A percentile compares a stretch with the other conserved stretches of the same genome.
phyloP scores from a whole-genome alignment of 2,329 filamentous ascomycete species.

The Cladosporium colombiae region DNA sequence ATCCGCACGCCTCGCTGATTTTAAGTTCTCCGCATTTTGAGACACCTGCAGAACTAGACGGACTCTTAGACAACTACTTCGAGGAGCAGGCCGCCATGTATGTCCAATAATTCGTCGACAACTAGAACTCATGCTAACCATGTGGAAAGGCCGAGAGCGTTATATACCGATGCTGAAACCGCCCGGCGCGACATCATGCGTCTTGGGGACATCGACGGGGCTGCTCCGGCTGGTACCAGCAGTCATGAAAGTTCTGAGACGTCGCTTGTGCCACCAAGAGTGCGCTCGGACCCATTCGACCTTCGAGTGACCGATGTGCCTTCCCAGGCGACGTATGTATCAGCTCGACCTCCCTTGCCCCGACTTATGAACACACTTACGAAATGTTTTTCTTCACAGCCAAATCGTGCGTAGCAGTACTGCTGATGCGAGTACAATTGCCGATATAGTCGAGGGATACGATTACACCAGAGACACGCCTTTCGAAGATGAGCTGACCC shows the following conservation, averaged over 20 bases:
- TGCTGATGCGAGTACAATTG: constrained; percentile 27
- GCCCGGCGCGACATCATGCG: constrained; percentile 34
- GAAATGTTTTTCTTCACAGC: constrained; percentile 35
- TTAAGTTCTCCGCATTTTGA: constrained; percentile 32
- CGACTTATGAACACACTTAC: constrained; percentile 39
- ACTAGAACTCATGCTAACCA: background rate
- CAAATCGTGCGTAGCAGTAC: constrained; percentile 14
- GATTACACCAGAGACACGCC: constrained; percentile 26
- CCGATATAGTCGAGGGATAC: constrained; percentile 32
- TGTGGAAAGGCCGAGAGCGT: constrained; percentile 4
- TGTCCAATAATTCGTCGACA: background rate
- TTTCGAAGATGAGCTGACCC: constrained; percentile 2
- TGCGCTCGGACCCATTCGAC: constrained; percentile 14
- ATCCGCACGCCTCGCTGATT: constrained; percentile 38
- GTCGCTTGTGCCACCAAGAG: constrained; percentile 17
- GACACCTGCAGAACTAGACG: constrained; percentile 38
- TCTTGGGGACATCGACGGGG: background rate
- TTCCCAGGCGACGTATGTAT: constrained; percentile 34
- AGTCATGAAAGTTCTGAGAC: background rate
- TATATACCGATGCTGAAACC: constrained; percentile 30
- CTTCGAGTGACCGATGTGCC: constrained; percentile 17
- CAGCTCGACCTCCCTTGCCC: constrained; percentile 26
- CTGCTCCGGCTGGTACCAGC: background rate
- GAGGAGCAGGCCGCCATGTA: constrained; percentile 19
- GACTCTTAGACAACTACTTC: constrained; percentile 37